Evolutionary conservation across 306 rosid genomes (phyloP).

Genomic region (Fragaria ananassa): DNA sequence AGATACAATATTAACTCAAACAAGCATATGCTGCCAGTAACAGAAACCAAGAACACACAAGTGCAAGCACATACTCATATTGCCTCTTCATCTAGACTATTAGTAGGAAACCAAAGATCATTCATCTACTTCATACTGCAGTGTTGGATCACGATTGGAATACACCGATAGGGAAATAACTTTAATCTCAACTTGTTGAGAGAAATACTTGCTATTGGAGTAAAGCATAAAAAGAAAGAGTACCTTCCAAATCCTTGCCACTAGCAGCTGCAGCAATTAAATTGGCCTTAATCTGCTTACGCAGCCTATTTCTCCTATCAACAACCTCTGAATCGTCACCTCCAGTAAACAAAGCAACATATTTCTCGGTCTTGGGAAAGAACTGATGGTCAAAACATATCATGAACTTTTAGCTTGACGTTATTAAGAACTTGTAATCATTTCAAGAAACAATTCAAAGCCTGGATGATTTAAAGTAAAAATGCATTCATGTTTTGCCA

Average conservation of each 20-base stretch:
- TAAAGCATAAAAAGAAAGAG: neutral
- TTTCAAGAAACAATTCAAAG: constrained; percentile 2
- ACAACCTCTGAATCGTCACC: constrained; percentile 56
- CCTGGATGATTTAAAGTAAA: neutral
- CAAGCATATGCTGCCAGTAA: neutral
- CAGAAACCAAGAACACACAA: neutral
- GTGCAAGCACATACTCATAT: neutral
- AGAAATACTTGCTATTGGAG: neutral
- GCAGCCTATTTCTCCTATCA: constrained; percentile 71
- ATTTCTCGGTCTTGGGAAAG: constrained; percentile 95
- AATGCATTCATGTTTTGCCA: neutral
- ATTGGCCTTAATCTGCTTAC: constrained; percentile 79
- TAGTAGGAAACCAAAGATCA: neutral
- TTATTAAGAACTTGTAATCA: neutral
- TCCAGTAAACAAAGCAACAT: constrained; percentile 77
- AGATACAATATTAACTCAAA: neutral
- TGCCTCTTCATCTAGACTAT: neutral
- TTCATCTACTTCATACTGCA: neutral
- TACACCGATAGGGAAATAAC: neutral
- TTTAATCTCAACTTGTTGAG: neutral
- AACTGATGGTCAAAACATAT: constrained; percentile 51
- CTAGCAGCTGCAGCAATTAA: constrained; percentile 77
- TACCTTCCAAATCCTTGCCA: constrained; percentile 98
- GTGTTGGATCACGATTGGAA: neutral
- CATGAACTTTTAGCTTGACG: constrained; percentile 25